Percentiles rank a stretch among this genome's conserved stretches.
Evolutionary conservation across 1,139 yeast genomes (phyloP).

Genomic region (Spencermartinsiella ligniputridi): DNA sequence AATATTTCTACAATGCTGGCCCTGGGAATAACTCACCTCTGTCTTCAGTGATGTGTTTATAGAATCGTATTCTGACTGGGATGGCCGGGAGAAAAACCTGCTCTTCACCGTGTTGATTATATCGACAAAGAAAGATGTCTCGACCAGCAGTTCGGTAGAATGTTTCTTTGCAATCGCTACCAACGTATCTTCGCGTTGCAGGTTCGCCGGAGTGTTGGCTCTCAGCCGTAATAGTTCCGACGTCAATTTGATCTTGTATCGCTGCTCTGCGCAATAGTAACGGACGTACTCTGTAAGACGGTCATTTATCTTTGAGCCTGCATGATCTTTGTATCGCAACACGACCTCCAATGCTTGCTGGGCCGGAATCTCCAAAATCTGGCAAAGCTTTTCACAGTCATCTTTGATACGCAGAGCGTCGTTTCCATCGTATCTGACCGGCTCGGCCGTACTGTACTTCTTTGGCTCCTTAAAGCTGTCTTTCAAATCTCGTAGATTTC

Average conservation of each 20-base stretch:
- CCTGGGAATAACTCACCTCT: conserved; percentile 3
- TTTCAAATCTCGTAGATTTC: neutral
- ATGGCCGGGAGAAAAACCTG: neutral
- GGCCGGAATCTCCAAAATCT: conserved; percentile 21
- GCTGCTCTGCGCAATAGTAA: conserved; percentile 22
- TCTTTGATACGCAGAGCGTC: conserved; percentile 9
- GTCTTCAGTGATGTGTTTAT: neutral
- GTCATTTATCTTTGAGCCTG: conserved; percentile 17
- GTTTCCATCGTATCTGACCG: neutral
- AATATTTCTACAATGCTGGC: no score
- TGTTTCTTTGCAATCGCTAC: neutral
- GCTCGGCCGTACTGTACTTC: neutral
- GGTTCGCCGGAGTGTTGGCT: neutral
- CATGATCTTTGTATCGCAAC: conserved; percentile 21
- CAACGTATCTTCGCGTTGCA: neutral
- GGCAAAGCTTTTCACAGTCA: conserved; percentile 19
- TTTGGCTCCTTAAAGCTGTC: neutral
- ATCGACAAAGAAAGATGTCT: neutral
- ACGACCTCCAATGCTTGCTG: conserved; percentile 23
- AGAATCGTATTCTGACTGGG: conserved; percentile 1
- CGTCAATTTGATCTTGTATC: conserved; percentile 22
- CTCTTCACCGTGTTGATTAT: neutral
- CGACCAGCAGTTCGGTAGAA: neutral
- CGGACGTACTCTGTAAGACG: conserved; percentile 19
- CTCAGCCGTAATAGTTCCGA: conserved; percentile 15